Conservation (phyloP, 768 basidiomycete genomes). For the Rhizopogon salebrosus region DNA sequence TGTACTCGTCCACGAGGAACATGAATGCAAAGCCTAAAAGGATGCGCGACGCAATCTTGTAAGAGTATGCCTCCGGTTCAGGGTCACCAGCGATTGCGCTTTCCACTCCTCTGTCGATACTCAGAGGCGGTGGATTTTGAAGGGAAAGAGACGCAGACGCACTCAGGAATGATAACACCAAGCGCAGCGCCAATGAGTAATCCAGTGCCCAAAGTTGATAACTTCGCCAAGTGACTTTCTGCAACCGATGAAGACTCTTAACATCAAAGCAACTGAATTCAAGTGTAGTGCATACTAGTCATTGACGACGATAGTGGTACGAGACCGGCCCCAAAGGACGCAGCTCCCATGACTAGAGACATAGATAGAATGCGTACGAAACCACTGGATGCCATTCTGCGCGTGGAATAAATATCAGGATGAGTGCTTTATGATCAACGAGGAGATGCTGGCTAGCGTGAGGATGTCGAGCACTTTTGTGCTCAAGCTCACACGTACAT, state of each 20-base stretch:
- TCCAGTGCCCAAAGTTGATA: constrained; percentile 70
- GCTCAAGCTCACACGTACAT: neutral
- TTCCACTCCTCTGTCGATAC: constrained; percentile 64
- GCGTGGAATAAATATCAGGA: neutral
- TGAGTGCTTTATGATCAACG: neutral
- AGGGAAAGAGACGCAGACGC: constrained; percentile 27
- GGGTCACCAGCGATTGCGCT: constrained; percentile 37
- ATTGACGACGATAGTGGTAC: constrained; percentile 71
- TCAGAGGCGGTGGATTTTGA: neutral
- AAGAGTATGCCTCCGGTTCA: constrained; percentile 38
- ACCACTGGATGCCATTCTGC: constrained; percentile 18
- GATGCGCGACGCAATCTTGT: constrained; percentile 57
- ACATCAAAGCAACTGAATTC: neutral
- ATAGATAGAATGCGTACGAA: constrained; percentile 32
- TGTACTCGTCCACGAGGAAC: constrained; percentile 63
- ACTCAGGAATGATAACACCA: constrained; percentile 93
- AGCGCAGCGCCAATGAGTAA: constrained; percentile 85
- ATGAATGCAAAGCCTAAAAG: constrained; percentile 53
- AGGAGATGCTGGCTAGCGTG: constrained; percentile 26
- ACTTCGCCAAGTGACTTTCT: constrained; percentile 38
- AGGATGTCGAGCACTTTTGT: neutral
- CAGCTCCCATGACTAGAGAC: constrained; percentile 54
- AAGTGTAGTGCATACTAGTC: constrained; percentile 41
- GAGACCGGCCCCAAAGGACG: constrained; percentile 67
- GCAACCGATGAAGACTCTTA: constrained; percentile 33